Evolutionary conservation across 345 rosid species (phyloP).

Genomic region (Pelargonium nanum): DNA sequence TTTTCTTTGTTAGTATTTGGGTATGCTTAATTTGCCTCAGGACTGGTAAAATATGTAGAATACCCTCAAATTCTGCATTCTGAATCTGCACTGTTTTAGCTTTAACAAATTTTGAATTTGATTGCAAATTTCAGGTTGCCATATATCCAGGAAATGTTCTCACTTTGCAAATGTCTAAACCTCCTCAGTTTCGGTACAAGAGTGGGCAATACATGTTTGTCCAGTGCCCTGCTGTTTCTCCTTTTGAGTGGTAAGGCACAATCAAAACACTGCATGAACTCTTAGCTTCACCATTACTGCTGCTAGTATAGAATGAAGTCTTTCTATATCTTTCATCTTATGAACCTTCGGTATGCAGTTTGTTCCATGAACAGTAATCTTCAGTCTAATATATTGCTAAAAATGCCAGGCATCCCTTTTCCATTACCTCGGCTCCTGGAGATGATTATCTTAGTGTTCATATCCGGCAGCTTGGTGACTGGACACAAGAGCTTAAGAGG

Average conservation of each 20-base stretch:
- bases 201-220: conserved; percentile 99
- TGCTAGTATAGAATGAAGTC: background rate
- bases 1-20: too few species aligned
- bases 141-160: conserved; percentile 95
- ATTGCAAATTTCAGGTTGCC: conserved; percentile 50
- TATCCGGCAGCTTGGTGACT: conserved; percentile 89
- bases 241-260: conserved; percentile 72
- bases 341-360: background rate
- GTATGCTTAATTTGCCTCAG: background rate
- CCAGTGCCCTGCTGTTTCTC: conserved; percentile 97
- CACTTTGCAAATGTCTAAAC: conserved; percentile 93
- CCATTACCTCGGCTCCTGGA: conserved; percentile 93
- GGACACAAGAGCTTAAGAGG: conserved; percentile 93
- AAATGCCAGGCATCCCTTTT: conserved; percentile 93
- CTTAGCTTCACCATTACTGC: background rate
- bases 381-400: too few species aligned
- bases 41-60: background rate
- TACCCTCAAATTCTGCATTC: background rate
- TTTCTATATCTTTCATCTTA: background rate
- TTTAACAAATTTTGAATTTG: background rate
- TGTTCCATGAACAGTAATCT: background rate
- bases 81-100: background rate
- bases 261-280: too few species aligned
- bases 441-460: conserved; percentile 92
- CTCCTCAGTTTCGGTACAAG: conserved; percentile 76